Conservation (phyloP, 805 yeast species). For the Clavispora vitiphila region DNA sequence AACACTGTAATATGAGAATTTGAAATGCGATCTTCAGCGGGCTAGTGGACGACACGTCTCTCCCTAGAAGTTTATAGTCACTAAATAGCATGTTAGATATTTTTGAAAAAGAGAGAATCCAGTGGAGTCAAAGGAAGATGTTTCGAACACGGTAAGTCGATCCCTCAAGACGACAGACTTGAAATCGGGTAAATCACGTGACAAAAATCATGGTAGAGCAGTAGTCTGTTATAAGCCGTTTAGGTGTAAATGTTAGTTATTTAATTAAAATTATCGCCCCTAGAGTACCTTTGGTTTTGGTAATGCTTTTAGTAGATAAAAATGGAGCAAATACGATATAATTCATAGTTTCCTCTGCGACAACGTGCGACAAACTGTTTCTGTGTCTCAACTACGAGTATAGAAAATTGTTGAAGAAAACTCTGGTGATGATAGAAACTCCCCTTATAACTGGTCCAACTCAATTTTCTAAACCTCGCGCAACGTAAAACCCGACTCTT, state of each 20-base stretch:
- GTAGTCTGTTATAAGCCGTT: too few relatives aligned
- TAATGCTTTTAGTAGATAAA: too few relatives aligned
- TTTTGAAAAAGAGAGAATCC: not conserved
- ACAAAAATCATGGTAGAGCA: not conserved
- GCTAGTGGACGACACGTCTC: not conserved
- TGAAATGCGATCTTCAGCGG: slow-evolving; percentile 40
- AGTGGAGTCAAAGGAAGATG: not conserved
- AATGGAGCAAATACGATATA: too few relatives aligned
- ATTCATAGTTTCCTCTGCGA: too few relatives aligned
- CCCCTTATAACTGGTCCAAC: not conserved
- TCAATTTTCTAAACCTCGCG: not conserved
- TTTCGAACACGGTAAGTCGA: not conserved
- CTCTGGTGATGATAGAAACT: too few relatives aligned
- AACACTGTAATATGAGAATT: slow-evolving; percentile 69
- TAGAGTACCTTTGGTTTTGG: too few relatives aligned
- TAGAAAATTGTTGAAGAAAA: too few relatives aligned
- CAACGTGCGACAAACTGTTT: too few relatives aligned
- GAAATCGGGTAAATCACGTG: not conserved
- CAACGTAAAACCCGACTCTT: not conserved
- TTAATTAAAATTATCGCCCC: too few relatives aligned
- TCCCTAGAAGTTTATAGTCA: not conserved
- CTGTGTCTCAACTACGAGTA: too few relatives aligned
- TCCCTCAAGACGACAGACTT: not conserved
- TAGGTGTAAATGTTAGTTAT: too few relatives aligned
- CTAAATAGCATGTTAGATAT: not conserved